Base-by-base conservation (phyloP, 441 rosid species). In the Biscutella laevigata region DNA sequence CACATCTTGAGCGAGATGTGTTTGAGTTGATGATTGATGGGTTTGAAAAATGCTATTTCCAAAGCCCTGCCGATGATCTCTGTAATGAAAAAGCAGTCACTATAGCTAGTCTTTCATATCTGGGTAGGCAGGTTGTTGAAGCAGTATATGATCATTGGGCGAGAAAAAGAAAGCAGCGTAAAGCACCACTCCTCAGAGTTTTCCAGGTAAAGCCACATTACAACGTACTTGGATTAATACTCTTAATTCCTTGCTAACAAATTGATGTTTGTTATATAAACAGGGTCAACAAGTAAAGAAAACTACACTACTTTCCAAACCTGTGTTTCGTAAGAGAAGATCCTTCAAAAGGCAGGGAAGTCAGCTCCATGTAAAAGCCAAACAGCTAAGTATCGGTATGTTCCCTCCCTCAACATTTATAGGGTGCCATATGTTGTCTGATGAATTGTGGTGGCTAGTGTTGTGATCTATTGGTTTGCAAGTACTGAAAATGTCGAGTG, bases 21-120 rank as follows among this genome's bases (percentile, higher is more conserved):
- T 94, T 94, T 56, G 99, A 94, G 77, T 68, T 78, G 34, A 84
- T 87, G 79, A 71, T 94, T 53, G 99, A 83, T 80, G 79, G 80
- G 42, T 83, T 86, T 61, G 99, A 94, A 75, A 94, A 80, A 77
- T 80, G 76, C 15, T 52, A 70, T 59, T 80, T 71, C 69, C 66
- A 75, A 51, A 75, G 48, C 65, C 78, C 82, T 16, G 59, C 44
- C 60, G 56, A 62, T 57, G 64, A 68, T 56, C 64, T 62, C 46
- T 26, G 47, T 41, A 73, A 80, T 47, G 91, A 80, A 64, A 68
- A 77, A 49, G 79, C 74, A 43, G 81, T 76, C 15, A 41, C 40
- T 8, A 1, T 59, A 45, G 47, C 68, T 19, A 64, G 66, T 68
- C 70, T 74, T 41, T 77, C 75, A 15, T 71, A 80, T 38, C 45